A percentile compares a stretch with the other conserved stretches of the same genome.
phyloP scores from a whole-genome alignment of 495 filamentous ascomycete genomes.

The Parmelia sp. region DNA sequence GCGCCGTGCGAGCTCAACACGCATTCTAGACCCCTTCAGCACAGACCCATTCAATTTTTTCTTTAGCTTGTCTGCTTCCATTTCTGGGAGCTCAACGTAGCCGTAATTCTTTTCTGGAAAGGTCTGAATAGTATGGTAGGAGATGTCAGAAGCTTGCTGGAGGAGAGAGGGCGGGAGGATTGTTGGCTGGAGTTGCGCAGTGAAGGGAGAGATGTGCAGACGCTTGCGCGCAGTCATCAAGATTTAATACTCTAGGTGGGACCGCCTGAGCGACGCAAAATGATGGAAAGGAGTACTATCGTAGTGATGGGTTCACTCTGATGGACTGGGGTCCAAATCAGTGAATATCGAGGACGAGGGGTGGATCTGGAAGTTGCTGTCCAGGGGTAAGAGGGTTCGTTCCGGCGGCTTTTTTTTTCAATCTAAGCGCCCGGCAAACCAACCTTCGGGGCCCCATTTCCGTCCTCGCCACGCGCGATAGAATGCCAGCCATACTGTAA shows the following conservation, averaged over 20 bases:
- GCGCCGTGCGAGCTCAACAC: constrained; percentile 70
- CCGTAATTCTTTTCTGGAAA: constrained; percentile 89
- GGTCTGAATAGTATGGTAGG: constrained; percentile 73
- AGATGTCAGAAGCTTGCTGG: constrained; percentile 61
- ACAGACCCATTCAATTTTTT: constrained; percentile 90
- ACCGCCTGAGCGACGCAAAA: not conserved
- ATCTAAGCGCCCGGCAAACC: not conserved
- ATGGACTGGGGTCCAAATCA: not conserved
- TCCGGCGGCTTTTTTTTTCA: not conserved
- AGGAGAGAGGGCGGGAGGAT: constrained; percentile 48
- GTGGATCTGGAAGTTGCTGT: not conserved
- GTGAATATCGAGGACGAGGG: not conserved
- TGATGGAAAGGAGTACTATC: not conserved
- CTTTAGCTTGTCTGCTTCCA: constrained; percentile 80
- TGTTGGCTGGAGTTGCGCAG: constrained; percentile 57
- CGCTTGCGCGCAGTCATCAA: constrained; percentile 39
- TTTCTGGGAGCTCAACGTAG: constrained; percentile 70
- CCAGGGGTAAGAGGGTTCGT: not conserved
- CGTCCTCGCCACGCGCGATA: no score
- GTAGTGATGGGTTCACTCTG: not conserved
- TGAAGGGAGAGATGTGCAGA: constrained; percentile 83
- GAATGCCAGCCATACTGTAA: no score
- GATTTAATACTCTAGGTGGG: not conserved
- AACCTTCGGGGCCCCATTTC: no score
- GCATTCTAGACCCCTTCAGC: constrained; percentile 77